Base-by-base conservation (phyloP, 148 eudicot species). In the Chenopodium quinoa region DNA sequence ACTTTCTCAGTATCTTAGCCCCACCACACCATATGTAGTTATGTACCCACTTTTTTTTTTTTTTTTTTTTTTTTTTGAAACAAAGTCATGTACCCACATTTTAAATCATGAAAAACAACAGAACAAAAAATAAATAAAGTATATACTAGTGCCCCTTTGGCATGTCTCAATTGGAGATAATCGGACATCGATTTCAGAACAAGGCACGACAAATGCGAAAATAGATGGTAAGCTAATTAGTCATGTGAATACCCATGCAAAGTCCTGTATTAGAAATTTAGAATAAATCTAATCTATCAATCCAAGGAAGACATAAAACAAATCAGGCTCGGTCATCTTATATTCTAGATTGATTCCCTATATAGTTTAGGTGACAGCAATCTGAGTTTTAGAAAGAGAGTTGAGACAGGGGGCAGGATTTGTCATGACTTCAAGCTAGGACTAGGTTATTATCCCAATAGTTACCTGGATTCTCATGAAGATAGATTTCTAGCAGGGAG, bases 401-500 rank as follows among this genome's bases (percentile, higher is more conserved):
- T 67, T 34, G 71, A 56, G 62, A 56, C 62, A 56, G 37, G 37
- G 17, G 17, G 17, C 62, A 56, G 62, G 62, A 56, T 56, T 56
- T 56, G 62, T 56, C 62, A 56, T 12, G 17, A 17, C 62, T 19
- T 56, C 22, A 56, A 56, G 62, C 62, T 19, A 16, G 62, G 62
- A 17, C 22, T 56, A 17, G 62, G 62, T 56, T 56, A 56, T 56
- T 4, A 56, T 17, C 34, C 1, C 29, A 79, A 67, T 14, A 83
- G 80, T 89, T 83, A 86, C 99, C 98, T 87, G 93, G 95, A 88
- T 93, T 96, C 82, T 93, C 95, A 73, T 92, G 94, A 73, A 96
- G 89, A 84, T 88, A 96, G 40, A 96, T 93, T 84, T 96, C 98
- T 70, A 96, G 83, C 87, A 96, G 83, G 0, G 98, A 96, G 75